Base-by-base conservation (phyloP, 116 monocot genomes). In the Posidonia oceanica region DNA sequence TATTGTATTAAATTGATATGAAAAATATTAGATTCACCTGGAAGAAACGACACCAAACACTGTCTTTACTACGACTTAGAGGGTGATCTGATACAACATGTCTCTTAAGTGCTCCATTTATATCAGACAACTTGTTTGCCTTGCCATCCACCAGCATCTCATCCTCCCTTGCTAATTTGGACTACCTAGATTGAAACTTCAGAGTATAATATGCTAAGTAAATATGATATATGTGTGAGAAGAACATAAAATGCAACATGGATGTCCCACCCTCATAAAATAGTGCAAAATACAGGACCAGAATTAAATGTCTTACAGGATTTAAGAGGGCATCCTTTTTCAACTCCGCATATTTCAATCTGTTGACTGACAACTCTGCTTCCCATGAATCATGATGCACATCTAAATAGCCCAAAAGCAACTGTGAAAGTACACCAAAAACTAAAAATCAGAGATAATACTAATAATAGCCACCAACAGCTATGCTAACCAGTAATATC, bases 351-450 rank as follows among this genome's bases (percentile, higher is more conserved):
- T 92, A 92, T 64, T 92, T 86, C 63, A 74, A 75, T 66, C 92
- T 61, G 73, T 80, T 92, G 84, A 78, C 83, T 10, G 70, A 77
- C 76, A 92, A 75, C 60, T 92, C 92, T 39, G 82, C 53, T 38
- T 48, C 65, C 92, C 92, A 92, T 21, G 82, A 63, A 3, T 56
- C 55, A 23, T 80, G 77, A 64, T 92, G 88, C 70, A 55, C 75
- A 14, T 88, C 86, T 76, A 92, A 81, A 76, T 88, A 92, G 12
- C 82, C 78, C 70, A 92, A 73, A 38, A 92, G 86, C 66, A 92
- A 83, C 92, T 92, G 83, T 60, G 10, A 10, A 76, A 1, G n/a
- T 68, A 58, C 36, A 38, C 29, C 36, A 29, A 63, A 63, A 63
- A 14, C 11, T 22, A 61, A 36, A 12, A 63, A 12, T 39, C 29